phyloP scores from a whole-genome alignment of 495 filamentous ascomycete species.

The Aspergillus nanangensis region DNA sequence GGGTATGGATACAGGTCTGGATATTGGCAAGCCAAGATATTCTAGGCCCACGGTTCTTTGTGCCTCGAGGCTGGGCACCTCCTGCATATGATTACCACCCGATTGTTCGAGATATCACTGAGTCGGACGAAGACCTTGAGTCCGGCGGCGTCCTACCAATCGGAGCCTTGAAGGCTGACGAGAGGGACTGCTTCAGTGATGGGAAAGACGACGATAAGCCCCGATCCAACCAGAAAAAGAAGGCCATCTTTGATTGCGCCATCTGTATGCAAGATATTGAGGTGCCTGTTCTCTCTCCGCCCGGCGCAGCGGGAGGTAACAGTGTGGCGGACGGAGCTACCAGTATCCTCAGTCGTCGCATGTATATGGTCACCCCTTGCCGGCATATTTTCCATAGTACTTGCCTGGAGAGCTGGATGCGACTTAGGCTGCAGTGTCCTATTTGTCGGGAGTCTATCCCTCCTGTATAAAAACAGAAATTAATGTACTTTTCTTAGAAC shows the following conservation, averaged over 20 bases:
- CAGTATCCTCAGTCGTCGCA: conserved; percentile 68
- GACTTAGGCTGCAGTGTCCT: conserved; percentile 86
- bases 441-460: conserved; percentile 90
- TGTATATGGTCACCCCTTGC: conserved; percentile 97
- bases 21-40: conserved; percentile 73
- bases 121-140: conserved; percentile 61
- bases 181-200: conserved; percentile 34
- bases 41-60: conserved; percentile 76
- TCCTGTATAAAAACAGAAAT: conserved; percentile 54
- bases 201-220: conserved; percentile 34
- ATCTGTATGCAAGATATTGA: conserved; percentile 91
- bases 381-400: conserved; percentile 91
- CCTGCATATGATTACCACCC: conserved; percentile 96
- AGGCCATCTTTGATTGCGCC: conserved; percentile 78
- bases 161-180: conserved; percentile 49
- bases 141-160: conserved; percentile 67
- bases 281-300: conserved; percentile 69
- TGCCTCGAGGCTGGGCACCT: conserved; percentile 65
- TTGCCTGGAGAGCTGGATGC: conserved; percentile 96
- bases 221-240: conserved; percentile 43
- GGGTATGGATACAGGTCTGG: conserved; percentile 92
- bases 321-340: conserved; percentile 56
- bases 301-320: conserved; percentile 39
- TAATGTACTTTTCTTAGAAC: not conserved
- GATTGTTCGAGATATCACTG: conserved; percentile 62